These are phyloP conservation scores for Psilocybe cubensis DNA, from an alignment of 768 basidiomycete species.

Conservation along the genomic window DNA sequence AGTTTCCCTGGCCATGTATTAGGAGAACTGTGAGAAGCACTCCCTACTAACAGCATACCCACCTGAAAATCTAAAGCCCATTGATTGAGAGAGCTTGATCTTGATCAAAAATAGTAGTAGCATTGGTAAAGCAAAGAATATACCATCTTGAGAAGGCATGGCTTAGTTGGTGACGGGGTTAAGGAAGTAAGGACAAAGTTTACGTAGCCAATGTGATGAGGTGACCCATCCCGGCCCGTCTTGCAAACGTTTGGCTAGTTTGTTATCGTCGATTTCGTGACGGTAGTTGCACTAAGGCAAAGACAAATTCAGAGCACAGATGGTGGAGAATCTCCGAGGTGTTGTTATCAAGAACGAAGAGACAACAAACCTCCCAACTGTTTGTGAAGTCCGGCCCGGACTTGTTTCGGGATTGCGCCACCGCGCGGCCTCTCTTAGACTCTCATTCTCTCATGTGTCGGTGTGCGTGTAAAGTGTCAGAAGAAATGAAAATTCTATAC, in stretches of 20 bases:
- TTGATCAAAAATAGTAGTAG: neutral
- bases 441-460: neutral
- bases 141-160: slow-evolving; percentile 35
- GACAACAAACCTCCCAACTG: no score
- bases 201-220: slow-evolving; percentile 90
- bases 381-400: no score
- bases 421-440: no score
- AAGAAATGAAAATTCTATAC: slow-evolving; percentile 4
- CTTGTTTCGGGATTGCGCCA: no score
- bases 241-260: neutral
- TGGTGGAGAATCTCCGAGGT: no score
- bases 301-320: no score
- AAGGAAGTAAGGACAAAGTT: slow-evolving; percentile 4
- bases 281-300: no score
- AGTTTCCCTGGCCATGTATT: slow-evolving; percentile 73
- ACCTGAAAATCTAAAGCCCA: slow-evolving; percentile 97
- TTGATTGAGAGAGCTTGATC: slow-evolving; percentile 85
- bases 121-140: neutral
- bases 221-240: slow-evolving; percentile 65
- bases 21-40: neutral
- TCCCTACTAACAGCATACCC: slow-evolving; percentile 18
- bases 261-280: neutral
- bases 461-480: no score
- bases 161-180: neutral
- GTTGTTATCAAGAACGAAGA: no score